These are phyloP conservation scores for Vanrija pseudolonga DNA, from an alignment of 1,284 basidiomycete genomes.

Conservation along the genomic window DNA sequence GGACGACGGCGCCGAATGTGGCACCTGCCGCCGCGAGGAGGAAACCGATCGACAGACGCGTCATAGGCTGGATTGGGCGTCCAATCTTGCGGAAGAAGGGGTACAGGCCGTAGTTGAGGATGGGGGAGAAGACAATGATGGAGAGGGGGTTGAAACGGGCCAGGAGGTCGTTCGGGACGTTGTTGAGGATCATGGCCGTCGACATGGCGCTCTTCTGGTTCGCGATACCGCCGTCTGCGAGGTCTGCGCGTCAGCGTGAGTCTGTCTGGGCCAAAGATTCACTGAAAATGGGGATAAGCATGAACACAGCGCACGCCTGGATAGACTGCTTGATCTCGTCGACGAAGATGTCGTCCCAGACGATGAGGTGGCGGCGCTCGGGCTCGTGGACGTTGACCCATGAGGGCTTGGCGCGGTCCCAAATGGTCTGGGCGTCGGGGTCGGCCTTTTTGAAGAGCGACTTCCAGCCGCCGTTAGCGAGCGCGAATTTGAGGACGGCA, in stretches of 20 bases:
- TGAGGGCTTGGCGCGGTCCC: conserved; percentile 50
- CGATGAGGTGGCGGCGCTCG: conserved; percentile 32
- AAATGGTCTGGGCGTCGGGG: conserved; percentile 46
- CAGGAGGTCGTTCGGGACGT: conserved; percentile 52
- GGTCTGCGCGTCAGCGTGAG: too few relatives aligned
- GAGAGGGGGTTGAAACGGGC: conserved; percentile 52
- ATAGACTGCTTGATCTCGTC: conserved; percentile 50
- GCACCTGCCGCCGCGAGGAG: conserved; percentile 44
- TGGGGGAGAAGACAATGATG: conserved; percentile 50
- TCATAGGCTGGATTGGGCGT: conserved; percentile 38
- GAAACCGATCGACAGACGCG: conserved; percentile 38
- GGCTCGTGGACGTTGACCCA: conserved; percentile 35
- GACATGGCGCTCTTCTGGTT: conserved; percentile 47
- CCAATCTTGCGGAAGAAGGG: conserved; percentile 47
- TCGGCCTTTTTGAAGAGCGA: conserved; percentile 4
- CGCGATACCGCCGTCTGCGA: conserved; percentile 52
- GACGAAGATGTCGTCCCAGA: conserved; percentile 53
- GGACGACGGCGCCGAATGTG: conserved; percentile 51
- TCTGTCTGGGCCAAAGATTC: too few relatives aligned
- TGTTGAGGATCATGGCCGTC: conserved; percentile 47
- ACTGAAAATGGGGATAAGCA: conserved; percentile 52
- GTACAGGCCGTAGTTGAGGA: conserved; percentile 52
- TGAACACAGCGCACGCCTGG: conserved; percentile 51
- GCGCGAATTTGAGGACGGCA: conserved; percentile 28
- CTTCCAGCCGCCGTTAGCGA: conserved; percentile 29